These are phyloP conservation scores for Neoboletus magnificus DNA, from an alignment of 768 basidiomycete genomes.

Conservation along the genomic window DNA sequence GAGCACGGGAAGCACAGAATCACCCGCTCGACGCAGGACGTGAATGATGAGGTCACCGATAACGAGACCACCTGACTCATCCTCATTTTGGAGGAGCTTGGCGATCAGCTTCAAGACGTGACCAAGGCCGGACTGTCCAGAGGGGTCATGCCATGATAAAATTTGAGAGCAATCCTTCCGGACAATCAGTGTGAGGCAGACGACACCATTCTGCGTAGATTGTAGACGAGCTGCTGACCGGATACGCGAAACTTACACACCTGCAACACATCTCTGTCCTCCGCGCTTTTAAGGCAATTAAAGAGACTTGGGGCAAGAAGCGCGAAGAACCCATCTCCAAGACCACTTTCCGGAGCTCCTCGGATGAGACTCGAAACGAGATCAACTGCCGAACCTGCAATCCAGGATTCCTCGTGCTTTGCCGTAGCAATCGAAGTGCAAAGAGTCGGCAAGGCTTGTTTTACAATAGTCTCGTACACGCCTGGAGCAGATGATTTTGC, in stretches of 20 bases:
- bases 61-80: conserved; percentile 90
- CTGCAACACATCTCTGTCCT: conserved; percentile 86
- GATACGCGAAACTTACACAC: conserved; percentile 33
- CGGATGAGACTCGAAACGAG: conserved; percentile 69
- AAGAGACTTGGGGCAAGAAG: conserved; percentile 75
- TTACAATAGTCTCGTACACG: conserved; percentile 71
- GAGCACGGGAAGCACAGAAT: conserved; percentile 76
- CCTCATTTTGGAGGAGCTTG: conserved; percentile 69
- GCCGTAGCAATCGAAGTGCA: conserved; percentile 60
- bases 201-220: conserved; percentile 67
- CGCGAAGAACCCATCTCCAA: conserved; percentile 81
- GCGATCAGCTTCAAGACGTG: conserved; percentile 74
- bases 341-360: conserved; percentile 57
- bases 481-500: conserved; percentile 55
- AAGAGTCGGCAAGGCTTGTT: conserved; percentile 69
- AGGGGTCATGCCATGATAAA: conserved; percentile 65
- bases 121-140: conserved; percentile 72
- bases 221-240: not conserved
- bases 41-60: conserved; percentile 96
- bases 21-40: conserved; percentile 78
- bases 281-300: conserved; percentile 58
- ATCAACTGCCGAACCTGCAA: conserved; percentile 79
- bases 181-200: conserved; percentile 77
- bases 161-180: conserved; percentile 86
- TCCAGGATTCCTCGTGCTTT: conserved; percentile 63